Conservation (phyloP, 176 grass and related monocot species). For the Musa acuminata region DNA sequence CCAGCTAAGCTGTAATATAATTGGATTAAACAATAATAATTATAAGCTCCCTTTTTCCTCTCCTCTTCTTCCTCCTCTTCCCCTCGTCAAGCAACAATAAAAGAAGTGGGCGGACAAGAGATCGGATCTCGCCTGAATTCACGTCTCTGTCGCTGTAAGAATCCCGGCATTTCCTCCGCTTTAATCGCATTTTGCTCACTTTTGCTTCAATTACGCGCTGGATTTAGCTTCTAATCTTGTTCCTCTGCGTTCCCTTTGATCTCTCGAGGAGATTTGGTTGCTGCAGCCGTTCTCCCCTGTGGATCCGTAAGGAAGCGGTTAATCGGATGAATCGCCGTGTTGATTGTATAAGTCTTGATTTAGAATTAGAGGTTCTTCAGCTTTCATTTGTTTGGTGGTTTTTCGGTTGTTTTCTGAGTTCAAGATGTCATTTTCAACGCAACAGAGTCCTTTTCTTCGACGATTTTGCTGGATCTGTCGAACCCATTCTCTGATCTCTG, state of each 20-base stretch:
- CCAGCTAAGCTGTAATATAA: too few species aligned
- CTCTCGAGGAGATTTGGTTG: not conserved
- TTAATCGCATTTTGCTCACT: not conserved
- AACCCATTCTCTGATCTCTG: not conserved
- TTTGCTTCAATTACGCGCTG: not conserved
- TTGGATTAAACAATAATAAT: too few species aligned
- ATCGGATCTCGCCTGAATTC: not conserved
- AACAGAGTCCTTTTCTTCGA: not conserved
- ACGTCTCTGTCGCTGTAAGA: not conserved
- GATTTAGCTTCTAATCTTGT: not conserved
- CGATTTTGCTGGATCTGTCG: not conserved
- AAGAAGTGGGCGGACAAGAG: not conserved
- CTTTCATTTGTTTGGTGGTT: not conserved
- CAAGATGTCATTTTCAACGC: not conserved
- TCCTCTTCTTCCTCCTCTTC: too few species aligned
- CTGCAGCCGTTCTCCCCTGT: not conserved
- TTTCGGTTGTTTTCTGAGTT: not conserved
- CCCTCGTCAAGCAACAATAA: not conserved
- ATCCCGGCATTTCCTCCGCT: not conserved
- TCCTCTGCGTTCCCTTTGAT: too few species aligned
- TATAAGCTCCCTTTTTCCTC: too few species aligned
- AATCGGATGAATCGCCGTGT: not conserved
- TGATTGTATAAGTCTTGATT: not conserved
- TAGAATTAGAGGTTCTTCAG: not conserved
- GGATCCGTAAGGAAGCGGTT: not conserved